A percentile compares a stretch with the other conserved stretches of the same genome.
Evolutionary conservation across 1,139 yeast species (phyloP).

Genomic region (Blastobotrys capitulatus): DNA sequence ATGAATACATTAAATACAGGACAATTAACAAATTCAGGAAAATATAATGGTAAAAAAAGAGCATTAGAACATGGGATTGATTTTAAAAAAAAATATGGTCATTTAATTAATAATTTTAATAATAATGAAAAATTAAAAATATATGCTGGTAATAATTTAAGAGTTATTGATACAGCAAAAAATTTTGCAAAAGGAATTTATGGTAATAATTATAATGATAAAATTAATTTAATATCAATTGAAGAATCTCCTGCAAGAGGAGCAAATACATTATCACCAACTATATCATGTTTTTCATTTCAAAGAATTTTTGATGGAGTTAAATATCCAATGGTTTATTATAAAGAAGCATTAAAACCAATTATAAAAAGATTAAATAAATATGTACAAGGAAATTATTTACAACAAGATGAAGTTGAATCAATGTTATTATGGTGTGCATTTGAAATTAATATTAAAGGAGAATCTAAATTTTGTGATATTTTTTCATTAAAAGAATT

Average conservation of each 20-base stretch:
- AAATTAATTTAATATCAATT: slow-evolving; percentile 4
- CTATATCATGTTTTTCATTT: slow-evolving; percentile 7
- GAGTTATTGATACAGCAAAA: slow-evolving; percentile 18
- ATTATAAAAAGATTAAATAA: slow-evolving; percentile 9
- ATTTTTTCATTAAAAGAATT: slow-evolving; percentile 49
- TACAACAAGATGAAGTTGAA: slow-evolving; percentile 9
- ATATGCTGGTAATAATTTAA: slow-evolving; percentile 15
- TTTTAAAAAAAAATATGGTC: slow-evolving; percentile 11
- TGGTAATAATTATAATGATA: slow-evolving; percentile 5
- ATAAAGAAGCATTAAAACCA: not conserved
- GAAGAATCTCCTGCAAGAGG: slow-evolving; percentile 10
- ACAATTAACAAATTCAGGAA: slow-evolving; percentile 17
- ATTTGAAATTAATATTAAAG: slow-evolving; percentile 48
- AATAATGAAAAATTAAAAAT: slow-evolving; percentile 9
- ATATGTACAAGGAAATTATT: not conserved
- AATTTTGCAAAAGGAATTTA: slow-evolving; percentile 16
- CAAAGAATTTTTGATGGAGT: slow-evolving; percentile 5
- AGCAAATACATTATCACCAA: slow-evolving; percentile 13
- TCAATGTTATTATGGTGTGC: slow-evolving; percentile 44
- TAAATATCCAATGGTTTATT: slow-evolving; percentile 8
- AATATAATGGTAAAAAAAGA: slow-evolving; percentile 15
- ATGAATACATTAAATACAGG: slow-evolving; percentile 13
- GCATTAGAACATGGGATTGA: slow-evolving; percentile 13
- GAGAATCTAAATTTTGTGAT: slow-evolving; percentile 45
- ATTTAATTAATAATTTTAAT: slow-evolving; percentile 3